Evolutionary conservation across 73 alveolate genomes (phyloP).

Genomic region (Tetrahymena malaccensis): DNA sequence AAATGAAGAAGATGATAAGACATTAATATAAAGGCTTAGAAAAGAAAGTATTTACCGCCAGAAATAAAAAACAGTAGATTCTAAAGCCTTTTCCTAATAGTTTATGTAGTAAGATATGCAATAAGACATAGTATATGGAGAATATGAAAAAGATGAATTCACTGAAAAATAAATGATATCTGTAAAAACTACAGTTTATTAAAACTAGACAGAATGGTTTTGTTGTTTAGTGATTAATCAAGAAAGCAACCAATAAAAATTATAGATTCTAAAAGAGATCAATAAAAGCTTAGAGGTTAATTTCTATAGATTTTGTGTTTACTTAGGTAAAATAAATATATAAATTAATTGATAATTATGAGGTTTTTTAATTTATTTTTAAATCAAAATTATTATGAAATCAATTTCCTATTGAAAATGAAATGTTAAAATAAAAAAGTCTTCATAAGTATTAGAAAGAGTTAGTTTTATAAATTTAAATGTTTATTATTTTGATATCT

Average conservation of each 20-base stretch:
- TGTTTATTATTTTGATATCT: too few relatives aligned
- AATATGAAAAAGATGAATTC: neutral
- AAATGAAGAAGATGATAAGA: neutral
- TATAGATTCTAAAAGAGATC: neutral
- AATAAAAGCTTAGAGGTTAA: neutral
- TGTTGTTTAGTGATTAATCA: neutral
- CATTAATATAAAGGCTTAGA: neutral
- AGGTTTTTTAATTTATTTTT: too few relatives aligned
- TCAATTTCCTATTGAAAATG: too few relatives aligned
- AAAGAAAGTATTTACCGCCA: neutral
- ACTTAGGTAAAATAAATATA: neutral
- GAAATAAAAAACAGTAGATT: neutral
- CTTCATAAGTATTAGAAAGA: too few relatives aligned
- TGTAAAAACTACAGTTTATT: neutral
- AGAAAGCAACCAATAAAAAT: neutral
- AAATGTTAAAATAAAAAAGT: too few relatives aligned
- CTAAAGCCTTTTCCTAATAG: neutral
- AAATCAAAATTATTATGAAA: too few relatives aligned
- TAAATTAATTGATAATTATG: too few relatives aligned
- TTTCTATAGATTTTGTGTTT: neutral
- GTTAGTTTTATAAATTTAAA: too few relatives aligned
- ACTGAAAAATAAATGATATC: neutral
- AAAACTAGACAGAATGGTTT: neutral
- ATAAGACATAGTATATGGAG: neutral
- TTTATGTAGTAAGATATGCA: neutral